These are phyloP conservation scores for Rhodotorula mucilaginosa DNA, from an alignment of 1,284 basidiomycete genomes.

Conservation along the genomic window DNA sequence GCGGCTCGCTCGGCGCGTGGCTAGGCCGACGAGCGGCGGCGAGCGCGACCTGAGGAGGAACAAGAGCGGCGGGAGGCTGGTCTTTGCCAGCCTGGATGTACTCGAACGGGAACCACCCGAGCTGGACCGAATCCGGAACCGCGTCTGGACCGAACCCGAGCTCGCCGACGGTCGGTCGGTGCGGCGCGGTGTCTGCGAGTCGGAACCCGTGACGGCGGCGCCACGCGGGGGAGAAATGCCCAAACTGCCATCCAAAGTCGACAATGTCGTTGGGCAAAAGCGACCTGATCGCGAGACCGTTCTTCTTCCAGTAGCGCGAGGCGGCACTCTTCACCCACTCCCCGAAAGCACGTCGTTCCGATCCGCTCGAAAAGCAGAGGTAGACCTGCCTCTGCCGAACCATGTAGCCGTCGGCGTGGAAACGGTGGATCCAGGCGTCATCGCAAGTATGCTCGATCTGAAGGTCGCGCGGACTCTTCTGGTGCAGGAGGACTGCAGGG, in stretches of 20 bases:
- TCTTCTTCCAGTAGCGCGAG: background rate
- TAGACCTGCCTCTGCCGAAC: background rate
- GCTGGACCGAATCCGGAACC: background rate
- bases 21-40: background rate
- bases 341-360: background rate
- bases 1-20: background rate
- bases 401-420: background rate
- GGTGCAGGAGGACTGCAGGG: background rate
- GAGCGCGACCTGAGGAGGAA: background rate
- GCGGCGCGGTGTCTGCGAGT: background rate
- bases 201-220: background rate
- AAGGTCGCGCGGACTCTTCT: background rate
- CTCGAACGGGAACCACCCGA: background rate
- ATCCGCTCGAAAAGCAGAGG: background rate
- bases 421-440: background rate
- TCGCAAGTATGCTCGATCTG: background rate
- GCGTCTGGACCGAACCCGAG: background rate
- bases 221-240: background rate
- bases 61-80: background rate
- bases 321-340: background rate
- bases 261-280: background rate
- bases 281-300: background rate
- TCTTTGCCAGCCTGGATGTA: background rate
- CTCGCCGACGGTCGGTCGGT: background rate
- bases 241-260: background rate